Base-by-base conservation (phyloP, 2,329 filamentous ascomycete species). In the Monosporascus sp. region DNA sequence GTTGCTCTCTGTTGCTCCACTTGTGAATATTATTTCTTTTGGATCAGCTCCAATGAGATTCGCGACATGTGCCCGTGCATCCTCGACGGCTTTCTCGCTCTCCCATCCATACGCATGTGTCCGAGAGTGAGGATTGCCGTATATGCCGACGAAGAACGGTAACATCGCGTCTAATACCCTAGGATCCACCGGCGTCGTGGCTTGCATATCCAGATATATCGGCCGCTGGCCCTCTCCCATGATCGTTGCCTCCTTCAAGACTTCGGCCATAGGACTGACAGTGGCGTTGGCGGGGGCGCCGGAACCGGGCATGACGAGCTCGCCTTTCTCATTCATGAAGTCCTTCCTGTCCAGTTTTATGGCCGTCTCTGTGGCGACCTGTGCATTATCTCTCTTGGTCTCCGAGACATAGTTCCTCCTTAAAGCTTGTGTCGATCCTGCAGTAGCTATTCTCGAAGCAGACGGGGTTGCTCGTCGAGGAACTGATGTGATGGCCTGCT, bases 91-190 rank as follows among this genome's bases (percentile, higher is more conserved):
- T 74, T 92, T 91, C 67, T 99, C 94, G 51, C 89, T 96, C 76
- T 99, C 94, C 94, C 94, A 99, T 49, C 94, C 94, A 71, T 99
- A 99, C 24, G 94, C 92, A 72, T 99, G 94, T 53, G 94, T 99
- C 66, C 93, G 85, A 52, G 93, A 97, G 71, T 99, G 94, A 40
- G 94, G 94, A 72, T 99, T 99, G 62, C 94, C 94, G 69, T 96
- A 99, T 48, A 95, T 82, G 58, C 92, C 91, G 37, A 92, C 93
- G 69, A 92, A 91, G 73, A 85, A 99, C 0, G 94, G 94, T 43
- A 99, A 81, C 94, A 99, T 99, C 52, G 91, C 88, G 71, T 99
- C 94, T 46, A 99, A 81, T 35, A 99, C 94, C 60, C 94, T 85
- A 24, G 94, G 94, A 65, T 99, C 94, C 55, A 94, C 85, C 19